Evolutionary conservation across 306 rosid species (phyloP).

Genomic region (Castanea mollissima): DNA sequence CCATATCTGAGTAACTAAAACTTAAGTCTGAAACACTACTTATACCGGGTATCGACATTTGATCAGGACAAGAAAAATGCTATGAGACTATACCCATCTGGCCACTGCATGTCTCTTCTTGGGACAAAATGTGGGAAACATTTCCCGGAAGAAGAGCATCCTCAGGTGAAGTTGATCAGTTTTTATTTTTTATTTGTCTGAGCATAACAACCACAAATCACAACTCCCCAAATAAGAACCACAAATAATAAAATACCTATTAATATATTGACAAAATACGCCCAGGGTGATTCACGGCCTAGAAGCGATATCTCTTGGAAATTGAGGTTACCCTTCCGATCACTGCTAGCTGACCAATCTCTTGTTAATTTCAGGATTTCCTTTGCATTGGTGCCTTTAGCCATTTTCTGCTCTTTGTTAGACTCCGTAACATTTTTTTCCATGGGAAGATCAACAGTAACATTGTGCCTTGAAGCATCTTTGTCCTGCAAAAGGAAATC

Average conservation of each 20-base stretch:
- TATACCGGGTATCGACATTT: not conserved
- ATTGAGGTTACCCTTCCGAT: conserved; percentile 23
- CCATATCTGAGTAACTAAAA: not conserved
- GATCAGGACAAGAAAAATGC: not conserved
- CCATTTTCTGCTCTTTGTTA: conserved; percentile 4
- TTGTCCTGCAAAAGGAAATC: conserved; percentile 38
- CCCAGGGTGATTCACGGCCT: conserved; percentile 30
- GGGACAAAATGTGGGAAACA: conserved; percentile 6
- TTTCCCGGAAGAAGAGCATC: not conserved
- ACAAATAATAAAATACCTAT: conserved; percentile 30
- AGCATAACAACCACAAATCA: conserved; percentile 34
- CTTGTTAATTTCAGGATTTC: conserved; percentile 9
- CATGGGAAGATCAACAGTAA: not conserved
- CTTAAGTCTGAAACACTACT: not conserved
- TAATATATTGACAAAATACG: conserved; percentile 25
- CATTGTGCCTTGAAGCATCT: not conserved
- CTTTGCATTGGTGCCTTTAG: conserved; percentile 16
- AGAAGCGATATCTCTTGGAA: conserved; percentile 23
- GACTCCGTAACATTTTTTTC: not conserved
- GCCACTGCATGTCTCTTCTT: not conserved
- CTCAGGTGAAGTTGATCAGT: not conserved
- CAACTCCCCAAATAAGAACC: conserved; percentile 25
- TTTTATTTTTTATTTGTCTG: too few relatives aligned
- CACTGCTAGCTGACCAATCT: conserved; percentile 8
- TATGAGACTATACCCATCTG: too few relatives aligned